A percentile compares a stretch with the other conserved stretches of the same genome.
Conservation (phyloP, 768 basidiomycete species). For the Leccinum subgranulosum region DNA sequence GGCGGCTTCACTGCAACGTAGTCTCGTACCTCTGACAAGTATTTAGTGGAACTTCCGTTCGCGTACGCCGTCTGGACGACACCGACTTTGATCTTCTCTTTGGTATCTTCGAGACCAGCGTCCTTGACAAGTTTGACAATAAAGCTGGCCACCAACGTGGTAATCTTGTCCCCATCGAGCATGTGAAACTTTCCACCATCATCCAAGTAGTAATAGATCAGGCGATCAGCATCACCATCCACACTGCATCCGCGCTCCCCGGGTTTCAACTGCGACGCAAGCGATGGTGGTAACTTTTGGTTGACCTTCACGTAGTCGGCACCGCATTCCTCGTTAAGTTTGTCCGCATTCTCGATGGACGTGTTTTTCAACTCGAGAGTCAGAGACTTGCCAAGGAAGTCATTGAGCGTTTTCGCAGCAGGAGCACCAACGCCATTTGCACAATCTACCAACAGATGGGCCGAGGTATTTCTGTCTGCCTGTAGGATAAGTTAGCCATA, state of each 20-base stretch:
- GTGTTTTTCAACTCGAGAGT: conserved; percentile 70
- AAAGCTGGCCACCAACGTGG: conserved; percentile 88
- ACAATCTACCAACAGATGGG: conserved; percentile 84
- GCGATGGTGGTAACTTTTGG: conserved; percentile 80
- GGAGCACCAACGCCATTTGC: conserved; percentile 96
- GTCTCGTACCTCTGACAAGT: conserved; percentile 67
- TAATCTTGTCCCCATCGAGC: conserved; percentile 98
- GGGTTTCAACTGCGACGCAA: conserved; percentile 57
- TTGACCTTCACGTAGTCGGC: conserved; percentile 96
- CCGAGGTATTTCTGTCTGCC: conserved; percentile 54
- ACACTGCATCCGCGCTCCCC: conserved; percentile 88
- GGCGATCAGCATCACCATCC: conserved; percentile 95
- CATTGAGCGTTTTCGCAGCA: conserved; percentile 59
- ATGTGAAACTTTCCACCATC: conserved; percentile 76
- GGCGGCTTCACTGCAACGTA: not conserved
- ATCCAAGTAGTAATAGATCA: conserved; percentile 94
- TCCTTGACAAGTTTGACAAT: conserved; percentile 86
- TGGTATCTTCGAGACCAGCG: conserved; percentile 68
- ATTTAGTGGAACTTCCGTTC: conserved; percentile 95
- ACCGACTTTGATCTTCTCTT: conserved; percentile 69
- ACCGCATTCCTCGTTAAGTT: conserved; percentile 84
- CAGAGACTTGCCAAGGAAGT: conserved; percentile 58
- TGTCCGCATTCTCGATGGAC: conserved; percentile 57
- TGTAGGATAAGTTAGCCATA: conserved; percentile 26
- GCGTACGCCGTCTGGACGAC: conserved; percentile 99